phyloP scores from a whole-genome alignment of 1,284 basidiomycete species.

The Ustilago shanxiensis region DNA sequence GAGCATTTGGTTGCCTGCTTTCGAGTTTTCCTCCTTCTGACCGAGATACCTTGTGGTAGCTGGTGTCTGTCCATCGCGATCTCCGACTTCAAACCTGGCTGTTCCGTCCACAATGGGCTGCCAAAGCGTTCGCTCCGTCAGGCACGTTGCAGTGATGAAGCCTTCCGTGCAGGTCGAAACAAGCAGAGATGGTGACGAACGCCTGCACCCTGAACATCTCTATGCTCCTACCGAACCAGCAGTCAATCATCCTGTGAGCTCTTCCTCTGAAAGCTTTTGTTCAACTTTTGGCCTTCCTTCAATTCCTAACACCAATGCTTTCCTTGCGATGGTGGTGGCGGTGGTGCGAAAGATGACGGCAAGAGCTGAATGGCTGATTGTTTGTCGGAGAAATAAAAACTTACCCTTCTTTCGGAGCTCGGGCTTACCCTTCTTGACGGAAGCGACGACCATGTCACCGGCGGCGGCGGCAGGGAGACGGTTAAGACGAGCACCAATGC shows the following conservation, averaged over 20 bases:
- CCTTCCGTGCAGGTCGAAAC: too few species aligned
- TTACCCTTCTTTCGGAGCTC: slow-evolving; percentile 99
- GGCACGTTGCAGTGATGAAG: too few species aligned
- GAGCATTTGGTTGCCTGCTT: background rate
- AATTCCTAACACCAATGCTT: too few species aligned
- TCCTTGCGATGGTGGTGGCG: background rate
- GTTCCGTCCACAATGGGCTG: too few species aligned
- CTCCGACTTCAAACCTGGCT: too few species aligned
- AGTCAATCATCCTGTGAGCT: too few species aligned
- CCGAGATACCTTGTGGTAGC: too few species aligned
- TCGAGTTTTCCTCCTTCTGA: background rate
- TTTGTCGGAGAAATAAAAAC: slow-evolving; percentile 67
- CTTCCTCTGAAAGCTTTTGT: too few species aligned
- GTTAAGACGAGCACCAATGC: slow-evolving; percentile 96
- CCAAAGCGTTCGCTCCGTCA: too few species aligned
- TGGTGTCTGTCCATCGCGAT: background rate
- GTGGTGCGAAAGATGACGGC: slow-evolving; percentile 9
- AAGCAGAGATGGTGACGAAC: too few species aligned
- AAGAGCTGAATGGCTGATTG: slow-evolving; percentile 3
- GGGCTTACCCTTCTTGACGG: slow-evolving; percentile 99
- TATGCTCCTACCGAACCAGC: background rate
- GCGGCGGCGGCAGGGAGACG: slow-evolving; percentile 97
- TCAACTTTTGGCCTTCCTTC: too few species aligned
- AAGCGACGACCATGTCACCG: slow-evolving; percentile 98
- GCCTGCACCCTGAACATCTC: too few species aligned